A percentile compares a stretch with the other conserved stretches of the same genome.
Conservation (phyloP, 768 basidiomycete genomes). For the Mycena rebaudengoi region DNA sequence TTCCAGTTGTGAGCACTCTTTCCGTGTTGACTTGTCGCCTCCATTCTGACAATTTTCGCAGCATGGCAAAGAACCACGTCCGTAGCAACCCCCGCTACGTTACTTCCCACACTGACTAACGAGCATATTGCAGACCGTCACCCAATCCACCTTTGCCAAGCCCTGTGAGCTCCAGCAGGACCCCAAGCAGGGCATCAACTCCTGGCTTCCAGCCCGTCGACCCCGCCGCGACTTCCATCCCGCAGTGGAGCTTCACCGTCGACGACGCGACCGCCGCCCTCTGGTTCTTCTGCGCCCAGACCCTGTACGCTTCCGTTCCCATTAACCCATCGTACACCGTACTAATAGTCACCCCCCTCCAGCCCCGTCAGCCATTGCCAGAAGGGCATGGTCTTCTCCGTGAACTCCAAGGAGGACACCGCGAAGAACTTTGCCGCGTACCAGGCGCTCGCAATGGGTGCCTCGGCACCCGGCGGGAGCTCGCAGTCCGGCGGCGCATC, state of each 20-base stretch:
- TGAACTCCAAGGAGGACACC: constrained; percentile 51
- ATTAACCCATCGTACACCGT: neutral
- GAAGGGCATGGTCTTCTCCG: constrained; percentile 68
- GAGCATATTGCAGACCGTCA: constrained; percentile 52
- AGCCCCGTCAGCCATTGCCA: constrained; percentile 52
- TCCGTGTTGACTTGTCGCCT: no score
- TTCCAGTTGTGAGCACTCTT: no score
- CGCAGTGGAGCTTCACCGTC: constrained; percentile 57
- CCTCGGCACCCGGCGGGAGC: no score
- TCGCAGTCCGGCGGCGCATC: no score
- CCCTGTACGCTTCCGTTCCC: constrained; percentile 29
- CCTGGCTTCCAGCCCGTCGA: constrained; percentile 57
- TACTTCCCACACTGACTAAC: neutral
- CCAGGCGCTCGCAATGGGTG: constrained; percentile 41
- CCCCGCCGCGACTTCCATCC: constrained; percentile 42
- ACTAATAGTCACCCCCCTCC: neutral
- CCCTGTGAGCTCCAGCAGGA: constrained; percentile 56
- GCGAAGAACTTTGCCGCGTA: constrained; percentile 57
- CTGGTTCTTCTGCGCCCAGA: constrained; percentile 72
- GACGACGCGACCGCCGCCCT: constrained; percentile 55
- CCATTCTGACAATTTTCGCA: no score
- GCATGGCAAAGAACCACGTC: constrained; percentile 60
- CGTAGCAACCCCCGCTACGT: constrained; percentile 22
- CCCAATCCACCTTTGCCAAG: constrained; percentile 64
- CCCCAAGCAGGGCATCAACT: constrained; percentile 52